Conservation (phyloP, 148 eudicot genomes). For the Nepenthes gracilis region DNA sequence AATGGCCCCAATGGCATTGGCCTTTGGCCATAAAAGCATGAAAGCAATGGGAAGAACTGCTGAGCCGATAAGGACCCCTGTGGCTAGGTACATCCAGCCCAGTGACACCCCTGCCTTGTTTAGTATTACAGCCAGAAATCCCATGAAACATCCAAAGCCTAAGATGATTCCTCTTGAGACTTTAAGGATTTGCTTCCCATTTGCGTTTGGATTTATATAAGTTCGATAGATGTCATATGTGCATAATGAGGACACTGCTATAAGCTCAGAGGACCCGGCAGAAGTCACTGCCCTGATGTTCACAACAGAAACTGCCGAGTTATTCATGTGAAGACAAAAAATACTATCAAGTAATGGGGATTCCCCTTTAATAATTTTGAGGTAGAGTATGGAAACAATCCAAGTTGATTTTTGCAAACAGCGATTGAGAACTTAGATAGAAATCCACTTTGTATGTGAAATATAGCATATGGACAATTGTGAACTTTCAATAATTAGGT, state of each 20-base stretch:
- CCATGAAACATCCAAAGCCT: constrained; percentile 87
- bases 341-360: background rate
- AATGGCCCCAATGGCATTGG: constrained; percentile 75
- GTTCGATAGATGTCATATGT: constrained; percentile 94
- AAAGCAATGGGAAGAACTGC: constrained; percentile 95
- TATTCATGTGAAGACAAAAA: background rate
- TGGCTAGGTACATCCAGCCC: constrained; percentile 96
- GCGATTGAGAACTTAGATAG: too few species aligned
- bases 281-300: constrained; percentile 89
- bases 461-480: too few species aligned
- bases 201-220: constrained; percentile 78
- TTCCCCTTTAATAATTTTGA: too few species aligned
- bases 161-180: constrained; percentile 66
- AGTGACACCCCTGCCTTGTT: constrained; percentile 87
- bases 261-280: constrained; percentile 93
- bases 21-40: constrained; percentile 88
- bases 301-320: background rate
- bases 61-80: constrained; percentile 88
- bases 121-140: constrained; percentile 72
- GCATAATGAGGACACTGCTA: constrained; percentile 93
- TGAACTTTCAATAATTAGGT: too few species aligned
- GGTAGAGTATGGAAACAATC: too few species aligned
- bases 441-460: too few species aligned
- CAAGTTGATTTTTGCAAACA: too few species aligned
- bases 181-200: constrained; percentile 75